Percentiles rank a stretch among this genome's conserved stretches.
Evolutionary conservation across 495 filamentous ascomycete species (phyloP).

Genomic region (Podospora didyma): DNA sequence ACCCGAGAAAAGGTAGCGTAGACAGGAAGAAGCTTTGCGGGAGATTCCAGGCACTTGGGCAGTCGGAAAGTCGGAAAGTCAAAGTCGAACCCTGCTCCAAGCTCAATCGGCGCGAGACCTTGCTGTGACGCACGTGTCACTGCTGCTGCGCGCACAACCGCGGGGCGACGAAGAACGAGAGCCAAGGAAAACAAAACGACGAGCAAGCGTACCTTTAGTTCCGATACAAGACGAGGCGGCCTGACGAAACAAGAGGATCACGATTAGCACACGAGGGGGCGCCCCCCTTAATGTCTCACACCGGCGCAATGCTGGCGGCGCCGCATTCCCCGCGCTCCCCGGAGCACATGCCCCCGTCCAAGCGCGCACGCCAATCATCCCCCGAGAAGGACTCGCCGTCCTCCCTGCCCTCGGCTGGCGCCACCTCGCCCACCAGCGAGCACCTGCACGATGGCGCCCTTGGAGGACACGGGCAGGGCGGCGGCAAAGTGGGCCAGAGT

Average conservation of each 20-base stretch:
- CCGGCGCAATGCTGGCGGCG: slow-evolving; percentile 30
- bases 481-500: slow-evolving; percentile 44
- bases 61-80: not conserved
- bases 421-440: slow-evolving; percentile 31
- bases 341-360: slow-evolving; percentile 39
- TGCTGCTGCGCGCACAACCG: too few relatives aligned
- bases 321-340: slow-evolving; percentile 37
- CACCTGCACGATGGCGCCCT: slow-evolving; percentile 26
- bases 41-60: not conserved
- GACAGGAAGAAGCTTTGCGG: not conserved
- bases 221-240: too few relatives aligned
- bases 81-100: too few relatives aligned
- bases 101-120: too few relatives aligned
- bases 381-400: slow-evolving; percentile 45
- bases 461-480: slow-evolving; percentile 8
- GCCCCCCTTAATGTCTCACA: slow-evolving; percentile 17
- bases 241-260: too few relatives aligned
- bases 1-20: slow-evolving; percentile 6
- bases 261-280: not conserved
- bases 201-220: too few relatives aligned
- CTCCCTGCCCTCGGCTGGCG: slow-evolving; percentile 28
- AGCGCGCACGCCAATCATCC: slow-evolving; percentile 47
- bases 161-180: too few relatives aligned
- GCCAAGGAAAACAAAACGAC: too few relatives aligned
- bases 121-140: too few relatives aligned